A percentile compares a stretch with the other conserved stretches of the same genome.
Conservation (phyloP, 116 monocot genomes). For the Iris pallida region DNA sequence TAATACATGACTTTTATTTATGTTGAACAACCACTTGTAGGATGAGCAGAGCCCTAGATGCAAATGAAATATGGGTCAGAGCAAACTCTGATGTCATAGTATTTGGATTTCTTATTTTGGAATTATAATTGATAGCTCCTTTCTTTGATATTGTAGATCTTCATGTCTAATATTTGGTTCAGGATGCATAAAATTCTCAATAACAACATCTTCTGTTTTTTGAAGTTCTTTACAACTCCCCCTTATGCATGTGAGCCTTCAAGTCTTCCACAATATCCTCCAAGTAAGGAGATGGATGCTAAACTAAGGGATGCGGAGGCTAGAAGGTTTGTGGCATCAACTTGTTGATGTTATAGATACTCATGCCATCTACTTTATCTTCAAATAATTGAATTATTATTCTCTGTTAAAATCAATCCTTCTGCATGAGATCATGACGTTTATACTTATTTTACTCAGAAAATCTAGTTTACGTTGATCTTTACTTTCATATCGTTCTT, state of each 20-base stretch:
- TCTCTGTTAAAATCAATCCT: neutral
- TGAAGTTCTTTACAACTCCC: slow-evolving; percentile 25
- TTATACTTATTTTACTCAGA: too few species aligned
- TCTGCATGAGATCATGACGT: neutral
- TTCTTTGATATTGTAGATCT: neutral
- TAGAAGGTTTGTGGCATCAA: slow-evolving; percentile 19
- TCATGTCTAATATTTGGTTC: neutral
- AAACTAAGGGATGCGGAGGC: slow-evolving; percentile 31
- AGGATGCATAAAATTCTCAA: neutral
- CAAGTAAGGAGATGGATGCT: slow-evolving; percentile 38
- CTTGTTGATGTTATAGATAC: slow-evolving; percentile 10
- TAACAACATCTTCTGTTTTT: slow-evolving; percentile 1
- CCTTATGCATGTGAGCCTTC: slow-evolving; percentile 32
- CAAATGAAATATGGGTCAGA: too few species aligned
- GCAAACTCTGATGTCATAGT: neutral
- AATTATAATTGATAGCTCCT: too few species aligned
- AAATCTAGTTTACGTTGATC: too few species aligned
- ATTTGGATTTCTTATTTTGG: neutral
- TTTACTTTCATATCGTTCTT: too few species aligned
- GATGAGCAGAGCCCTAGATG: too few species aligned
- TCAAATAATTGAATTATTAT: neutral
- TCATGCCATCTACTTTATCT: neutral
- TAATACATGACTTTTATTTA: too few species aligned
- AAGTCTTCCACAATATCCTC: slow-evolving; percentile 34
- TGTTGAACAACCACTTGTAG: too few species aligned